phyloP scores from a whole-genome alignment of 2,329 filamentous ascomycete genomes.

The Leptographium wingfieldii region DNA sequence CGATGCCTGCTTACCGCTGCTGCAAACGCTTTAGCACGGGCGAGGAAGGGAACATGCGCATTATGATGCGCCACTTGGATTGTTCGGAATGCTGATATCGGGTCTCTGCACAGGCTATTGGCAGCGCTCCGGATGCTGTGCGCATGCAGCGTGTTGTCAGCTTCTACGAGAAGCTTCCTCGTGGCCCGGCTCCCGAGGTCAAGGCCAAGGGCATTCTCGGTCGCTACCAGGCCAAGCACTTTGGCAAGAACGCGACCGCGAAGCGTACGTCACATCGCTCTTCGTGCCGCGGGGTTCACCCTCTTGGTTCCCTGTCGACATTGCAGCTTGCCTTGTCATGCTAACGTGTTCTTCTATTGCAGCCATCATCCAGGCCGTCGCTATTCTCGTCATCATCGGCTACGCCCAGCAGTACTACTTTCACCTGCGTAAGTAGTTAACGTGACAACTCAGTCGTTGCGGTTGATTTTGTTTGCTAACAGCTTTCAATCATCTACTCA shows the following conservation, averaged over 20 bases:
- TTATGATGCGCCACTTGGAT: neutral
- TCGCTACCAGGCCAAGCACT: constrained; percentile 79
- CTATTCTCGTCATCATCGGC: constrained; percentile 63
- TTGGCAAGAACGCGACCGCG: constrained; percentile 82
- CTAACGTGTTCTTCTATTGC: constrained; percentile 7
- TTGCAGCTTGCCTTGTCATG: neutral
- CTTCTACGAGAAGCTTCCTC: constrained; percentile 98
- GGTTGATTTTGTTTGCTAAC: neutral
- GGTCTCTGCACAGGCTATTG: constrained; percentile 58
- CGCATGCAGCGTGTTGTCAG: constrained; percentile 96
- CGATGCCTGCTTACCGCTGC: neutral
- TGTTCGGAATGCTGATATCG: constrained; percentile 1
- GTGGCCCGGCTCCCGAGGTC: constrained; percentile 73
- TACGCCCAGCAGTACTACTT: constrained; percentile 99
- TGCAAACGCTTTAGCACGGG: neutral
- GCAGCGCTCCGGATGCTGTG: constrained; percentile 85
- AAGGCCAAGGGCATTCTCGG: constrained; percentile 73
- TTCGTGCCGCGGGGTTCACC: constrained; percentile 1
- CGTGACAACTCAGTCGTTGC: too few species aligned
- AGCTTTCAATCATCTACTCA: constrained; percentile 25
- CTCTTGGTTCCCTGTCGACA: neutral
- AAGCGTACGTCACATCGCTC: constrained; percentile 57
- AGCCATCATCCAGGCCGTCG: constrained; percentile 86
- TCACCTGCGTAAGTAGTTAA: constrained; percentile 76
- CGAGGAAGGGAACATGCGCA: neutral